Evolutionary conservation across 225 moss, liverwort and hornwort genomes (phyloP), one percentile per base, ranked within the genome.

Genomic region (Physcomitrium patens): DNA sequence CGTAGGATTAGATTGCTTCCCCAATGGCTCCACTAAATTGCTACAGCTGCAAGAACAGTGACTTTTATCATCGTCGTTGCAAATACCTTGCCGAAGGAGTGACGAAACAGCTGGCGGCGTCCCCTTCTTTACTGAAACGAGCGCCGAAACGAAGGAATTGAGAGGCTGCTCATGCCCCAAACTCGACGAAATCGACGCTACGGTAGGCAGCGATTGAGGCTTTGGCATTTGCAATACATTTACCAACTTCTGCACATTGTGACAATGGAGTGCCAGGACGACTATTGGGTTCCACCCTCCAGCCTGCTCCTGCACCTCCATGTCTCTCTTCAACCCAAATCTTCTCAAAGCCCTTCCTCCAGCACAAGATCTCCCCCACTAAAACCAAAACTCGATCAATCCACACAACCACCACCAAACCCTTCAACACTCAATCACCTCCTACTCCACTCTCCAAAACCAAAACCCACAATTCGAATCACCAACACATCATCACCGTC

Each of bases 201-300:
- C 12, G 26, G 16, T 17, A 3, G 45, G 27, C 12, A 60, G 27
- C 12, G 69, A 46, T 28, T 69, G 51, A 64, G 79, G 70, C 68
- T 70, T 82, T 12, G 82, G 68, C 72, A 80, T 69, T 67, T 77
- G 77, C 47, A 84, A 69, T 43, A 80, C 64, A 8, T 76, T 68
- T 15, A 84, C 20, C 5, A 77, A 77, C 42, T 80, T 82, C 74
- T 82, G 82, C 8, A 82, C 78, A 78, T 78, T 83, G 75, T 83
- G 83, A 54, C 79, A 83, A 65, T 76, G 83, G 26, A 83, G 71
- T 54, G 78, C 75, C 22, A 83, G 78, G 71, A 83, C 83, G 59
- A 83, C 65, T 60, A 75, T 66, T 50, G 83, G 83, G 61, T 83
- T 83, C 83, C 83, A 75, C 58, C 83, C 83, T 41, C 83, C 75